Percentiles rank a stretch among this genome's conserved stretches.
phyloP scores from a whole-genome alignment of 1,284 basidiomycete genomes.

The Trichosporon coremiiforme region DNA sequence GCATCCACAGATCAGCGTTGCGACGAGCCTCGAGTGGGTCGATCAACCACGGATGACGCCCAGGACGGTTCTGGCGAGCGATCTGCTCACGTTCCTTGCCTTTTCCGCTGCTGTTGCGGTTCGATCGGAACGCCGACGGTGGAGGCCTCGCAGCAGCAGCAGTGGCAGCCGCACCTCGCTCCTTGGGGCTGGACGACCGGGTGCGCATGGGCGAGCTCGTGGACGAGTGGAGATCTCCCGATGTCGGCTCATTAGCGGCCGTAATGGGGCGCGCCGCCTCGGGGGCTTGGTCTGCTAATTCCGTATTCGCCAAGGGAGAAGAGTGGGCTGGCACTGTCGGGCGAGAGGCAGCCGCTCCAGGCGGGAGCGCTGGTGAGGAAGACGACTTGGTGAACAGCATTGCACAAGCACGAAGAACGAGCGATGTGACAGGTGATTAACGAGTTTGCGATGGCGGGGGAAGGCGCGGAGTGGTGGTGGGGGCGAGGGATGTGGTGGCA shows the following conservation, averaged over 20 bases:
- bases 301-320: constrained; percentile 1
- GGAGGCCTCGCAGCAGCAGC: constrained; percentile 4
- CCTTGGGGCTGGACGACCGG: background rate
- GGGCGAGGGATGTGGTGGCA: background rate
- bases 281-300: background rate
- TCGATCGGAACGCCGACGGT: constrained; percentile 23
- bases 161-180: constrained; percentile 1
- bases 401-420: background rate
- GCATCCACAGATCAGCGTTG: constrained; percentile 39
- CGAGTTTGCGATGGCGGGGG: background rate
- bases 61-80: constrained; percentile 19
- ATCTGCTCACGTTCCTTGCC: constrained; percentile 25
- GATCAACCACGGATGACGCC: constrained; percentile 38
- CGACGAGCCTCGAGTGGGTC: constrained; percentile 37
- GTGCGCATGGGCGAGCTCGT: background rate
- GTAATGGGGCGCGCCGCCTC: background rate
- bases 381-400: constrained; percentile 5
- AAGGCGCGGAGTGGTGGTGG: background rate
- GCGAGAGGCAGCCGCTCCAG: background rate
- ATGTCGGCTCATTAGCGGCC: background rate
- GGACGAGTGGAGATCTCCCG: background rate
- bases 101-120: constrained; percentile 20
- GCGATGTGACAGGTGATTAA: background rate
- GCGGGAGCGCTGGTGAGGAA: background rate
- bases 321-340: background rate